Conservation (phyloP, 306 rosid species). For the Casuarina cunninghamiana region DNA sequence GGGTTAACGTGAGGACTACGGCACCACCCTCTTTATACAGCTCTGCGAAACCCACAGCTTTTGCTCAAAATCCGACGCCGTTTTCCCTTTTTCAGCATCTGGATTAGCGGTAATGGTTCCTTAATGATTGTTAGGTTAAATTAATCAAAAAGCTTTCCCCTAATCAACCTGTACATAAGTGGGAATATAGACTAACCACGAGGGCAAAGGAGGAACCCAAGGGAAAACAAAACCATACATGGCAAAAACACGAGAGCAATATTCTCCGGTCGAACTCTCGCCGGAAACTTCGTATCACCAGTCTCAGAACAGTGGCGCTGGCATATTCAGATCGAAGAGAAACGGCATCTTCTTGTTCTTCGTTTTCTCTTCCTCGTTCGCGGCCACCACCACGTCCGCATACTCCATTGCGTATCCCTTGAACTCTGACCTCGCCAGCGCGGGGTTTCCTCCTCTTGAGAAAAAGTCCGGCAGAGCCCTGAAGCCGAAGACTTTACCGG, state of each 20-base stretch:
- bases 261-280: background rate
- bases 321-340: conserved; percentile 57
- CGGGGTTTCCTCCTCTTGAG: background rate
- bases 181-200: background rate
- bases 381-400: conserved; percentile 37
- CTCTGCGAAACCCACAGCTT: too few relatives aligned
- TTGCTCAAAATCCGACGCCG: too few relatives aligned
- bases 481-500: conserved; percentile 15
- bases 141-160: background rate
- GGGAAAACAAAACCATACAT: too few relatives aligned
- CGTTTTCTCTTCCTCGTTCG: conserved; percentile 31
- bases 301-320: conserved; percentile 56
- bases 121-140: too few relatives aligned
- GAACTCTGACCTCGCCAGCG: conserved; percentile 53
- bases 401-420: conserved; percentile 58
- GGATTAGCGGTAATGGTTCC: too few relatives aligned
- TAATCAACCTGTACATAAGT: conserved; percentile 33
- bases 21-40: too few relatives aligned
- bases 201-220: conserved; percentile 11
- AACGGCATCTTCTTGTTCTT: conserved; percentile 45
- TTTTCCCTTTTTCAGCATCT: too few relatives aligned
- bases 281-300: background rate
- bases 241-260: background rate
- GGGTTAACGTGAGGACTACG: too few relatives aligned
- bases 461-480: conserved; percentile 25